Conservation (phyloP, 1,284 basidiomycete genomes). For the Heterobasidion parviporum region DNA sequence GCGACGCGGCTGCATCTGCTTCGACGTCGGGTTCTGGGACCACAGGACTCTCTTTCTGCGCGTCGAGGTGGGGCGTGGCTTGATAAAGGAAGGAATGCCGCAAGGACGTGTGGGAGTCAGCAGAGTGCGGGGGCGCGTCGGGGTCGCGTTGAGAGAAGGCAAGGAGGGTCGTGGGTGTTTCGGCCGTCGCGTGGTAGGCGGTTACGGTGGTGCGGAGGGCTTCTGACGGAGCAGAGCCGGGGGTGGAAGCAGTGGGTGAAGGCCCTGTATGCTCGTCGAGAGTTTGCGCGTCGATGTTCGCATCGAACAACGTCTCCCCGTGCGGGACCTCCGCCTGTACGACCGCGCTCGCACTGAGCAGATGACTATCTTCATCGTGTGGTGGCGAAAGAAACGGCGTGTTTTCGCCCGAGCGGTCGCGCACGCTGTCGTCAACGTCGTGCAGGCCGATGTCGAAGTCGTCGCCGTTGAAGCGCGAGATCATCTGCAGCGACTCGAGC, state of each 20-base stretch:
- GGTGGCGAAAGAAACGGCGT: background rate
- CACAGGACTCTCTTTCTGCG: background rate
- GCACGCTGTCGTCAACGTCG: conserved; percentile 58
- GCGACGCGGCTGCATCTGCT: too few species aligned
- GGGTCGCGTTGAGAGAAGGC: conserved; percentile 27
- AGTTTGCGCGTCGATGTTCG: background rate
- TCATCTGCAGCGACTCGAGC: conserved; percentile 70
- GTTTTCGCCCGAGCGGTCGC: background rate
- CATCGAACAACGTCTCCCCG: background rate
- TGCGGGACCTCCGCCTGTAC: too few species aligned
- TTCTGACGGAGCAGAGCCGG: background rate
- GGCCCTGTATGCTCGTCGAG: background rate
- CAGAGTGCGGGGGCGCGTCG: background rate
- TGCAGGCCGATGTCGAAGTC: conserved; percentile 55
- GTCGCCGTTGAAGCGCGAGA: conserved; percentile 79
- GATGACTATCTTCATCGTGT: background rate
- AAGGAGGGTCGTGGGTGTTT: conserved; percentile 29
- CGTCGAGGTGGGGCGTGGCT: background rate
- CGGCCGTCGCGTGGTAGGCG: conserved; percentile 32
- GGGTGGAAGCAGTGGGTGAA: background rate
- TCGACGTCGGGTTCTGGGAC: background rate
- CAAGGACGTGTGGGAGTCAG: background rate
- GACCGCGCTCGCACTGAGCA: background rate
- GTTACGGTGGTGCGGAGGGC: background rate
- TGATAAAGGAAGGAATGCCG: background rate